A percentile compares a stretch with the other conserved stretches of the same genome.
Evolutionary conservation across 2,329 filamentous ascomycete species (phyloP).

Genomic region (Zopfia rhizophila): DNA sequence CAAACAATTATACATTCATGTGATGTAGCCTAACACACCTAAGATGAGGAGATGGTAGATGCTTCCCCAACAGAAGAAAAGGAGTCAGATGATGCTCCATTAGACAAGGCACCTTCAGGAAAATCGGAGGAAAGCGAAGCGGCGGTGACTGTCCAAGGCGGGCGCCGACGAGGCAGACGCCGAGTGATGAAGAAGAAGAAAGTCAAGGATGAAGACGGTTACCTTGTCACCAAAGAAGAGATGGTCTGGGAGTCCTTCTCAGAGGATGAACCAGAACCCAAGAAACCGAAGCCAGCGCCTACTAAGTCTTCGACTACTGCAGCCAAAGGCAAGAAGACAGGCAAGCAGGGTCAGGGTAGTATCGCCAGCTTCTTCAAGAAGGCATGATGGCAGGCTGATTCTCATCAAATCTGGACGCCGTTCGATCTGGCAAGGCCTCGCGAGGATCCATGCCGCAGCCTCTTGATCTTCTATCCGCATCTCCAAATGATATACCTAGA

Average conservation of each 20-base stretch:
- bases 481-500: constrained; percentile 3
- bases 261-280: constrained; percentile 78
- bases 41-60: constrained; percentile 69
- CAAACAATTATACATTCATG: constrained; percentile 9
- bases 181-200: constrained; percentile 89
- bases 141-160: constrained; percentile 65
- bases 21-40: constrained; percentile 35
- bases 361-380: constrained; percentile 95
- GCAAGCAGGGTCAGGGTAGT: constrained; percentile 71
- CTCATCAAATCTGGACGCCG: neutral
- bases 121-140: constrained; percentile 38
- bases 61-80: constrained; percentile 54
- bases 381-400: constrained; percentile 58
- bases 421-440: neutral
- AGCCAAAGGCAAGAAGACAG: constrained; percentile 64
- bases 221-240: constrained; percentile 89
- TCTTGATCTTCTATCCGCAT: no score
- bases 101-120: constrained; percentile 28
- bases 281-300: constrained; percentile 63
- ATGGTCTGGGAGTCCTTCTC: constrained; percentile 91
- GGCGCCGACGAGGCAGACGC: constrained; percentile 78
- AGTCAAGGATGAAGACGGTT: constrained; percentile 87
- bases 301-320: constrained; percentile 46
- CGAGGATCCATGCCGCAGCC: no score
- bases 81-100: constrained; percentile 49